phyloP scores from a whole-genome alignment of 441 rosid species.

The Hura crepitans region DNA sequence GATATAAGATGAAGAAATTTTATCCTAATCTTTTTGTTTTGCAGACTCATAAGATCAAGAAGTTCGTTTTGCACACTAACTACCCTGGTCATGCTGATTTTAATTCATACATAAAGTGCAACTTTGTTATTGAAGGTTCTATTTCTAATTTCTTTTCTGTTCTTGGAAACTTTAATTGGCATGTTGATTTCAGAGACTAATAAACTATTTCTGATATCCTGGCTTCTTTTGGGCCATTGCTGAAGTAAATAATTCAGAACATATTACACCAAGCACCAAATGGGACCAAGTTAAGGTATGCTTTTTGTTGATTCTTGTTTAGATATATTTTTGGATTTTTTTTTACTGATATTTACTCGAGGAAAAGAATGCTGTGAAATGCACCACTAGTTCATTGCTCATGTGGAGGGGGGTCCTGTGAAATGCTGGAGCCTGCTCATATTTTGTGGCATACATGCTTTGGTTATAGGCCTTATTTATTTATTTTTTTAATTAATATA shows the following conservation, averaged over 20 bases:
- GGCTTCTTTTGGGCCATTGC: slow-evolving; percentile 40
- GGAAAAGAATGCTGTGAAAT: not conserved
- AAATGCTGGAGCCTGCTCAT: not conserved
- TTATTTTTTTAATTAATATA: not conserved
- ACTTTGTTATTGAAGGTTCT: slow-evolving; percentile 69
- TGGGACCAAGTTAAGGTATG: slow-evolving; percentile 98
- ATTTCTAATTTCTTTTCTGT: slow-evolving; percentile 27
- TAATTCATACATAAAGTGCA: slow-evolving; percentile 92
- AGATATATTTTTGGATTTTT: not conserved
- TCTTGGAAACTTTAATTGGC: slow-evolving; percentile 16
- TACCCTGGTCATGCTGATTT: slow-evolving; percentile 99
- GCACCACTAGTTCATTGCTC: not conserved
- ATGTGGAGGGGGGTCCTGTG: not conserved
- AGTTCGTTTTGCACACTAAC: slow-evolving; percentile 94
- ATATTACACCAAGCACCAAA: slow-evolving; percentile 76
- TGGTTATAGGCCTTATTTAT: no score
- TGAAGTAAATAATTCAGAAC: slow-evolving; percentile 52
- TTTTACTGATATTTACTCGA: no score
- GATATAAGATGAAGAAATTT: slow-evolving; percentile 89
- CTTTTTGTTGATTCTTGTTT: not conserved
- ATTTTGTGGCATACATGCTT: no score
- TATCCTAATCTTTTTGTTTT: slow-evolving; percentile 23
- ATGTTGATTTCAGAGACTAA: slow-evolving; percentile 11
- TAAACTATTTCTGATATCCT: slow-evolving; percentile 19
- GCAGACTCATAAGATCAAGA: slow-evolving; percentile 89